Conservation (phyloP, 306 rosid species). For the Citrullus amarus region DNA sequence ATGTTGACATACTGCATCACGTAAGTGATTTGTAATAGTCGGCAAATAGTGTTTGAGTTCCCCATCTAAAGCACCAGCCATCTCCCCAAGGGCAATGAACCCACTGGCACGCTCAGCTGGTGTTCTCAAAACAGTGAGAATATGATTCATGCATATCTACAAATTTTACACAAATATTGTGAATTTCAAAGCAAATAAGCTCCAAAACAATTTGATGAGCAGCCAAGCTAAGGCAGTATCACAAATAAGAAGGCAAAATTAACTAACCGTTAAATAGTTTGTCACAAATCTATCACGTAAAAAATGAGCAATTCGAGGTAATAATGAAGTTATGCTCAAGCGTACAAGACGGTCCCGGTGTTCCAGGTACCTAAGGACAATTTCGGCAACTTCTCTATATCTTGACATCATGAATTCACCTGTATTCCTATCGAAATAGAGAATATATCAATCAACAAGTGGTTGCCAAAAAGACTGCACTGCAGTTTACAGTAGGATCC, state of each 20-base stretch:
- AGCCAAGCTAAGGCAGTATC: background rate
- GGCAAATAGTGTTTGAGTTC: slow-evolving; percentile 85
- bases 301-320: slow-evolving; percentile 96
- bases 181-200: background rate
- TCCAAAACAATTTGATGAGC: slow-evolving; percentile 6
- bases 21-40: slow-evolving; percentile 69
- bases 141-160: slow-evolving; percentile 99
- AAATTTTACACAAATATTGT: slow-evolving; percentile 8
- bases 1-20: slow-evolving; percentile 72
- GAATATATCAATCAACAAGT: slow-evolving; percentile 3
- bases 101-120: slow-evolving; percentile 98
- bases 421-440: slow-evolving; percentile 61
- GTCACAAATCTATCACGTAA: slow-evolving; percentile 96
- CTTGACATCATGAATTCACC: slow-evolving; percentile 99
- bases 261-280: slow-evolving; percentile 73
- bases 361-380: slow-evolving; percentile 87
- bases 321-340: slow-evolving; percentile 85
- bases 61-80: slow-evolving; percentile 98
- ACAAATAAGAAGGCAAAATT: slow-evolving; percentile 12
- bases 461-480: background rate
- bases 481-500: background rate
- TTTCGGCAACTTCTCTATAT: slow-evolving; percentile 96
- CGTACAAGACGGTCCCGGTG: slow-evolving; percentile 96
- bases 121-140: slow-evolving; percentile 75
- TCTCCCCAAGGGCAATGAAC: slow-evolving; percentile 97